Base-by-base conservation (phyloP, 2,329 filamentous ascomycete genomes). In the Apiospora rasikravindrae region DNA sequence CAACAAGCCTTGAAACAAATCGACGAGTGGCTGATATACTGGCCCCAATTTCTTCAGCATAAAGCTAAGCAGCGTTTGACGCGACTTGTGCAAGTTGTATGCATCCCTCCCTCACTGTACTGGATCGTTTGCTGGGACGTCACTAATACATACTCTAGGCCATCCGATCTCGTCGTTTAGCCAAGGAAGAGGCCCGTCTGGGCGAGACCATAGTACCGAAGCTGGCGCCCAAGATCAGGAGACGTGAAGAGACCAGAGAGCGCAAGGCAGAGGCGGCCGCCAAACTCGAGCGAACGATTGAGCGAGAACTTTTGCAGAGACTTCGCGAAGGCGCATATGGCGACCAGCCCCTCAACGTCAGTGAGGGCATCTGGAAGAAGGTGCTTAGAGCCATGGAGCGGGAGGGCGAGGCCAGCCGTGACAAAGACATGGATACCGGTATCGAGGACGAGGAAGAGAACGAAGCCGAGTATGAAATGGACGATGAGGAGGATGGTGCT, bases 51-150 rank as follows among this genome's bases (percentile, higher is more conserved):
- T 81, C 85, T 98, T 75, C 86, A 94, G 45, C 95, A 98, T 86
- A 98, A 97, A 85, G 96, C 94, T 87, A 99, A 99, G 87, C 96
- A 98, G 85, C 91, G 96, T 73, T 89, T 98, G 64, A 98, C 96
- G 13, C 88, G 96, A 68, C 82, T 99, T 79, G 97, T 94, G 69
- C 96, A 98, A 86, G 96, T 99, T 67, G 92, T 92, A 68, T 26
- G 66, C 11, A 68, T 68, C 29, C 47, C n/a, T 24, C 49, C 10
- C 33, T 40, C 24, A 14, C 37, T 6, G 13, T 13, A 14, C 10
- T 64, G 57, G 4, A n/a, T 10, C 19, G 24, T 29, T 24, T 40
- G 37, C 19, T 4, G 24, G 22, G 47, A 26, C 26, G 16, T 49
- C 67, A 24, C 40, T 69, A 37, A 69, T 19, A 49, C 22, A 1